Conservation (phyloP, 2,329 filamentous ascomycete species). For the Fusarium equiseti region DNA sequence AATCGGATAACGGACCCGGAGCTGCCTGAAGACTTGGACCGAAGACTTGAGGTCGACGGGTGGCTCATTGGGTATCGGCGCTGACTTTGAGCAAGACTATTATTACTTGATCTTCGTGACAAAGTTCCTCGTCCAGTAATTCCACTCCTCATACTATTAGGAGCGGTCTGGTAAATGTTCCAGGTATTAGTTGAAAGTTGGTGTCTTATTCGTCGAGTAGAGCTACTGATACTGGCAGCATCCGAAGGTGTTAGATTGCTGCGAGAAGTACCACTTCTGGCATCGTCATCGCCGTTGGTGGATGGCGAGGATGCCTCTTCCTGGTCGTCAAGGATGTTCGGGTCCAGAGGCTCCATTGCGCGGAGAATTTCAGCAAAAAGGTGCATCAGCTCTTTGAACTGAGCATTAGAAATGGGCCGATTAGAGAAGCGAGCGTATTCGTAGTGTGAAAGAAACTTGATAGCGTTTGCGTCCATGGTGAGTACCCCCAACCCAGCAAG, state of each 20-base stretch:
- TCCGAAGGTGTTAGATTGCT: constrained; percentile 48
- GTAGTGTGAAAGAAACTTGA: constrained; percentile 79
- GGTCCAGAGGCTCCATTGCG: constrained; percentile 75
- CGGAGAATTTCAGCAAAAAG: constrained; percentile 85
- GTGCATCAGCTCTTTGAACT: constrained; percentile 85
- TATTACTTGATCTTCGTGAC: constrained; percentile 54
- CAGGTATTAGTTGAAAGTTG: constrained; percentile 59
- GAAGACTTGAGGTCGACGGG: constrained; percentile 56
- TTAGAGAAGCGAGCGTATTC: constrained; percentile 88
- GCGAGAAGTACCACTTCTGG: constrained; percentile 55
- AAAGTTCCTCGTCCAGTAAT: constrained; percentile 48
- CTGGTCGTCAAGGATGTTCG: constrained; percentile 60
- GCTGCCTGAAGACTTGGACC: constrained; percentile 53
- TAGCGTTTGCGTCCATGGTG: constrained; percentile 57
- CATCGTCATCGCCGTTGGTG: constrained; percentile 61
- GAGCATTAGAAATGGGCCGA: constrained; percentile 72
- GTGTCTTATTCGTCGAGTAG: constrained; percentile 50
- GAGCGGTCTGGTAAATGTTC: constrained; percentile 64
- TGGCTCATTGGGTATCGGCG: constrained; percentile 56
- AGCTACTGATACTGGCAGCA: constrained; percentile 51
- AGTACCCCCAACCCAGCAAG: constrained; percentile 76
- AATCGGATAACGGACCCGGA: constrained; percentile 63
- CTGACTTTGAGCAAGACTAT: constrained; percentile 59
- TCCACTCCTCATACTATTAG: constrained; percentile 64
- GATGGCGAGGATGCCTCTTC: constrained; percentile 49